phyloP scores from a whole-genome alignment of 106 monocot species.

The Chionographis japonica region DNA sequence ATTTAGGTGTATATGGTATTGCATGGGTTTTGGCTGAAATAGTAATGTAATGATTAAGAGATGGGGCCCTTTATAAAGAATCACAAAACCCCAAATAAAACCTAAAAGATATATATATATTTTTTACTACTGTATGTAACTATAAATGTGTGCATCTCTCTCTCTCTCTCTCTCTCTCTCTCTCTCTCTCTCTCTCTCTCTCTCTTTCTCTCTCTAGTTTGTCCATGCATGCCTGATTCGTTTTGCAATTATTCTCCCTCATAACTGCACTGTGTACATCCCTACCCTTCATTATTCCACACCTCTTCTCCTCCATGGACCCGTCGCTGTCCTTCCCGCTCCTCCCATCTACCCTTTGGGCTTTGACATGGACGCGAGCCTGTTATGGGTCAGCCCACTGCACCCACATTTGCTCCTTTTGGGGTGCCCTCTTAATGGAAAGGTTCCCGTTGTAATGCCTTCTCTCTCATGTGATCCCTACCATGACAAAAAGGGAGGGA shows the following conservation, averaged over 20 bases:
- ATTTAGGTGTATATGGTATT: constrained; percentile 1
- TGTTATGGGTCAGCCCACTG: neutral
- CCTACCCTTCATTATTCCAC: too few species aligned
- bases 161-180: neutral
- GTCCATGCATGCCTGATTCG: constrained; percentile 18
- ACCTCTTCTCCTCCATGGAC: neutral
- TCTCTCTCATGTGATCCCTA: neutral
- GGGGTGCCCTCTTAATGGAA: neutral
- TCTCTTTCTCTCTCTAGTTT: neutral
- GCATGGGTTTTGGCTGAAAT: constrained; percentile 11
- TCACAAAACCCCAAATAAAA: neutral
- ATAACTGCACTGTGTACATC: constrained; percentile 7
- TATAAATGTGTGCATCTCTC: neutral
- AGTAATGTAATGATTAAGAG: constrained; percentile 26
- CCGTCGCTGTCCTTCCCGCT: neutral
- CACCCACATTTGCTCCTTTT: neutral
- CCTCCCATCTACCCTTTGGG: neutral
- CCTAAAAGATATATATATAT: neutral
- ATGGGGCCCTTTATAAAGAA: constrained; percentile 2
- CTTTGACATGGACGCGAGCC: neutral
- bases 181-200: neutral
- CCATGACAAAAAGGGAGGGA: neutral
- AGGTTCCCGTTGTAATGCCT: neutral
- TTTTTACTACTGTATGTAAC: neutral
- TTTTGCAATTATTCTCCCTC: constrained; percentile 22